Base-by-base conservation (phyloP, 73 alveolate genomes). In the Diophrys sp. region DNA sequence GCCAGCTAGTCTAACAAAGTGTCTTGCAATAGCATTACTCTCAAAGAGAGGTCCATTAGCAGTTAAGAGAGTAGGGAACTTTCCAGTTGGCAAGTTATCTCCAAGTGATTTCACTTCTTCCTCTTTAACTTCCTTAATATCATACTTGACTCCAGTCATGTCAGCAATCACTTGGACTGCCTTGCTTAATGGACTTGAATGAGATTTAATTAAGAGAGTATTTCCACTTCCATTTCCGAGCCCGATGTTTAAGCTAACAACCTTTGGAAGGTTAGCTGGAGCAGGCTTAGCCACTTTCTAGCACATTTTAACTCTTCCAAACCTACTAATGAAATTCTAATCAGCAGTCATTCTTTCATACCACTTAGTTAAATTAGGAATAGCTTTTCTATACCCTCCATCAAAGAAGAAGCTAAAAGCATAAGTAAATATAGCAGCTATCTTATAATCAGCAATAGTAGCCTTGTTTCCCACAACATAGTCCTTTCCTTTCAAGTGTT, bases 381-480 rank as follows among this genome's bases (percentile, higher is more conserved):
- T 34, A 53, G 87, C 87, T 78, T 82, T 90, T 87, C 98, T 91
- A 81, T 79, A 85, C 54, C 84, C 85, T 29, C 82, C 94, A 28
- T 94, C 96, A 34, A 90, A 81, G 44, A 88, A 71, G 33, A 87
- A 71, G 82, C 80, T 66, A 89, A 91, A 85, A 30, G 95, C 88
- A 53, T 78, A 85, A 72, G 82, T 75, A 31, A 96, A 71, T 71
- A 74, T 74, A 33, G 91, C 78, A 62, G 93, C 95, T 56, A 92
- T 87, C 27, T 79, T 74, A 76, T 94, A 85, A 76, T 96, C 99
- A 78, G 99, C 99, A 29, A 96, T 77, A 56, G 98, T 89, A 88
- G 94, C 69, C 68, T 34, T 23, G 70, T 94, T 90, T 31, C 98
- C 98, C 33, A 89, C 96, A 33, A 96, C 57, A 88, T 73, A 94